Conservation (phyloP, 208 protist genomes). For the Acanthamoeba healyi region DNA sequence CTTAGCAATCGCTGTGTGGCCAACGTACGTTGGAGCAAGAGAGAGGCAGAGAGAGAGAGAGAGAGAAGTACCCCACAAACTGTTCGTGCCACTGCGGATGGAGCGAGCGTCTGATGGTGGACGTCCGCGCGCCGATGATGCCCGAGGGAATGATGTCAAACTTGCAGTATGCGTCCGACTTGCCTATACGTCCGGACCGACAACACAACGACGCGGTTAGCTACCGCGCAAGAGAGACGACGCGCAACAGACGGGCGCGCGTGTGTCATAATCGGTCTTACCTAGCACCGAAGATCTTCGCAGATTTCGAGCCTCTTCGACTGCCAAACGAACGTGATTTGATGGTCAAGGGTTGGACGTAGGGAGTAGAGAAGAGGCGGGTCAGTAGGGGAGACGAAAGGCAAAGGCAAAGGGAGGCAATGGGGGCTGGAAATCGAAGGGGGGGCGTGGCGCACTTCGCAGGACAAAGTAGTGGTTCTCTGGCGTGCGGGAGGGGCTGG, state of each 20-base stretch:
- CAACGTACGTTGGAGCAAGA: background rate
- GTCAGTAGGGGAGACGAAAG: background rate
- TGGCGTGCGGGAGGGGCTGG: no score
- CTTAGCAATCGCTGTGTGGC: background rate
- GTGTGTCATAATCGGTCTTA: no score
- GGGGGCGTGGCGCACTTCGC: background rate
- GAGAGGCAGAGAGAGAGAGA: background rate
- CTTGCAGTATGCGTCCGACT: slow-evolving; percentile 33
- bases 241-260: no score
- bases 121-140: slow-evolving; percentile 46
- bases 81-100: slow-evolving; percentile 55
- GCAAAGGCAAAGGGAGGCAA: no score
- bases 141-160: slow-evolving; percentile 67
- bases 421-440: no score
- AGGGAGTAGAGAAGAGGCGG: background rate
- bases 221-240: no score
- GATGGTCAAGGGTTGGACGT: no score
- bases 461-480: slow-evolving; percentile 59
- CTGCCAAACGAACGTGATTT: no score
- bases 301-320: slow-evolving; percentile 49
- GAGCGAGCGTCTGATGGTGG: slow-evolving; percentile 39
- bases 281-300: slow-evolving; percentile 25
- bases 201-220: no score
- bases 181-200: no score
- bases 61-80: slow-evolving; percentile 59